These are phyloP conservation scores for Phanerodontia chrysosporium DNA, from an alignment of 768 basidiomycete genomes.

Conservation along the genomic window DNA sequence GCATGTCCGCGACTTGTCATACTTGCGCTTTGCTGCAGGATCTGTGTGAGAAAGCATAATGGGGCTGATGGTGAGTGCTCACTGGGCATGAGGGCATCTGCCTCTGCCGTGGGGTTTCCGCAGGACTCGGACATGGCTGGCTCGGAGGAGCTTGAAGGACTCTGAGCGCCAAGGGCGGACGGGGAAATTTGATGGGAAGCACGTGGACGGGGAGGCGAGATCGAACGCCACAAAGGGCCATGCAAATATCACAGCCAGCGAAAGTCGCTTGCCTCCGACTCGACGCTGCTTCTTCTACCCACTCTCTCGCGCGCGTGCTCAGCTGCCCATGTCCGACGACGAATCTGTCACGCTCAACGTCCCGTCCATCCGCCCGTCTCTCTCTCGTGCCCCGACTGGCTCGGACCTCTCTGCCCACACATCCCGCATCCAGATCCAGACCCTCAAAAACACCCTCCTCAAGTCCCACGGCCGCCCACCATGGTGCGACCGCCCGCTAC, in stretches of 20 bases:
- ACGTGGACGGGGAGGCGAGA: neutral
- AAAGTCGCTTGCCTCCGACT: neutral
- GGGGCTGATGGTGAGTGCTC: conserved; percentile 23
- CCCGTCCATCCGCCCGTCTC: conserved; percentile 1
- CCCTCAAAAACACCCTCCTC: conserved; percentile 70
- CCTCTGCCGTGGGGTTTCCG: conserved; percentile 57
- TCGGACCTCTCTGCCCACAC: conserved; percentile 4
- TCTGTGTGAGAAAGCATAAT: neutral
- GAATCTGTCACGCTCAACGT: neutral
- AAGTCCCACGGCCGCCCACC: conserved; percentile 84
- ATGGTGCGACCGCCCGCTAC: conserved; percentile 48
- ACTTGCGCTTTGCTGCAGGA: conserved; percentile 54
- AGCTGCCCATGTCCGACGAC: conserved; percentile 1
- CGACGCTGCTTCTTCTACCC: neutral
- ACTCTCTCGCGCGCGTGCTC: no score
- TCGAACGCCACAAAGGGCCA: neutral
- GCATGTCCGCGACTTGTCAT: conserved; percentile 62
- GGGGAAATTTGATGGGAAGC: neutral
- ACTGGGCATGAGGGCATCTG: conserved; percentile 68
- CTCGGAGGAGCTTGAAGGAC: neutral
- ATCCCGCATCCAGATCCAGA: conserved; percentile 19
- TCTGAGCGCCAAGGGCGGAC: no score
- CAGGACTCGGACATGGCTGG: conserved; percentile 38
- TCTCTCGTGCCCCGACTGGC: conserved; percentile 10
- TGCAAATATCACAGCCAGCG: neutral